Evolutionary conservation across 1,284 basidiomycete species (phyloP).

Genomic region (Rhizoctonia solani): DNA sequence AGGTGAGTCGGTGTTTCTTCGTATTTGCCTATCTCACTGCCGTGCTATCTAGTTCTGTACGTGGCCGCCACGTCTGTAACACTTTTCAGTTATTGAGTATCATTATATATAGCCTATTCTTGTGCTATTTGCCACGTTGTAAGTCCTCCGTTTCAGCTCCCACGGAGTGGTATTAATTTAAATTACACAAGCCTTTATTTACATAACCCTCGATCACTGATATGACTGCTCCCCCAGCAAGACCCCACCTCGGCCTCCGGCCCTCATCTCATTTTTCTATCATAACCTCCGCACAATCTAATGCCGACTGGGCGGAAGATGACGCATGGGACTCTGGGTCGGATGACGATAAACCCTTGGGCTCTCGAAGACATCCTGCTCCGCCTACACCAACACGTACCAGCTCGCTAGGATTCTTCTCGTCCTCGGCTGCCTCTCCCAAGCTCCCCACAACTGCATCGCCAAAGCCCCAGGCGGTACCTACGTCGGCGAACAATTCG

Average conservation of each 20-base stretch:
- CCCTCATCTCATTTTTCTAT: slow-evolving; percentile 54
- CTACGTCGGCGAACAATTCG: slow-evolving; percentile 3
- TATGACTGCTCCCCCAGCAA: slow-evolving; percentile 61
- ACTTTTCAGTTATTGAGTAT: neutral
- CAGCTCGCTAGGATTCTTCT: slow-evolving; percentile 45
- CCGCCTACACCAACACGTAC: slow-evolving; percentile 52
- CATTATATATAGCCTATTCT: neutral
- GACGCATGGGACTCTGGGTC: slow-evolving; percentile 90
- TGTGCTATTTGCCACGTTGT: neutral
- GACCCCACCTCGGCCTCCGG: slow-evolving; percentile 72
- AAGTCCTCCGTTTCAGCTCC: neutral
- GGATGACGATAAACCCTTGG: slow-evolving; percentile 62
- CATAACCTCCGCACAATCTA: slow-evolving; percentile 49
- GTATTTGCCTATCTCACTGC: too few species aligned
- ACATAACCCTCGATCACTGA: neutral
- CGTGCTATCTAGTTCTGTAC: too few species aligned
- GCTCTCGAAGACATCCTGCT: slow-evolving; percentile 51
- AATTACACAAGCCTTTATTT: neutral
- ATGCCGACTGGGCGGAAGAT: slow-evolving; percentile 71
- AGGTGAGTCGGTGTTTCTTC: too few species aligned
- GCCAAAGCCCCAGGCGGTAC: too few species aligned
- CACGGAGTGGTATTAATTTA: neutral
- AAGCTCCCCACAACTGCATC: too few species aligned
- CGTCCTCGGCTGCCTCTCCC: slow-evolving; percentile 42
- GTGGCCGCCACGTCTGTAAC: neutral